Conservation (phyloP, 73 alveolate species). For the Effrenium voratum region DNA sequence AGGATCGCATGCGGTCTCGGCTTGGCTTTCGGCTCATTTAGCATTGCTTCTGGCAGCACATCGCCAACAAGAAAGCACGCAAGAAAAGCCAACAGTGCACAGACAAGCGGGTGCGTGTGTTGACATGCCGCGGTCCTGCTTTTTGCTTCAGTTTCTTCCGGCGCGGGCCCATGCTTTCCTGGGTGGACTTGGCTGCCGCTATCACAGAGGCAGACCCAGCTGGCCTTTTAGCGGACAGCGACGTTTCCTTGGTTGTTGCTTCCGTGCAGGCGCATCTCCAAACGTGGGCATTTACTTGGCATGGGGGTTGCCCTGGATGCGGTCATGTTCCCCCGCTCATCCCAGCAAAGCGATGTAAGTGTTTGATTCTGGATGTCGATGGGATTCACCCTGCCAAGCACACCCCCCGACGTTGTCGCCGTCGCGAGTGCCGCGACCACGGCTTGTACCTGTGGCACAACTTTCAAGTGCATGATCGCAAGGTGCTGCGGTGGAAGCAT, state of each 20-base stretch:
- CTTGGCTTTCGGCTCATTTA: neutral
- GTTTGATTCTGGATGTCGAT: neutral
- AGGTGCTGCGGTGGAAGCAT: neutral
- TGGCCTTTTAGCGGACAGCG: neutral
- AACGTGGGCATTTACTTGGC: neutral
- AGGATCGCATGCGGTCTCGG: neutral
- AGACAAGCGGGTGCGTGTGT: neutral
- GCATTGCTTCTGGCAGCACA: neutral
- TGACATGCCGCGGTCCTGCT: neutral
- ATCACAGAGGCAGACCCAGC: neutral
- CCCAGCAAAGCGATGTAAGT: neutral
- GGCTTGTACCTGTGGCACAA: neutral
- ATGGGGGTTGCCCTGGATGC: slow-evolving; percentile 11
- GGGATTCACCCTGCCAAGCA: neutral
- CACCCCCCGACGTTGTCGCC: slow-evolving; percentile 5
- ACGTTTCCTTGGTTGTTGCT: neutral
- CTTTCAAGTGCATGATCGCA: neutral
- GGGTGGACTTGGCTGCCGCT: neutral
- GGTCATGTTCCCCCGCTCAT: neutral
- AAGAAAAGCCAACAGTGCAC: neutral
- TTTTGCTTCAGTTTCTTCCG: neutral
- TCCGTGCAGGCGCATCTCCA: neutral
- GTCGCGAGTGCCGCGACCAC: neutral
- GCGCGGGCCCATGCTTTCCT: neutral
- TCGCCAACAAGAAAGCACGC: neutral